These are phyloP conservation scores for Spiraea crenata DNA, from an alignment of 331 rosid species.

Conservation along the genomic window DNA sequence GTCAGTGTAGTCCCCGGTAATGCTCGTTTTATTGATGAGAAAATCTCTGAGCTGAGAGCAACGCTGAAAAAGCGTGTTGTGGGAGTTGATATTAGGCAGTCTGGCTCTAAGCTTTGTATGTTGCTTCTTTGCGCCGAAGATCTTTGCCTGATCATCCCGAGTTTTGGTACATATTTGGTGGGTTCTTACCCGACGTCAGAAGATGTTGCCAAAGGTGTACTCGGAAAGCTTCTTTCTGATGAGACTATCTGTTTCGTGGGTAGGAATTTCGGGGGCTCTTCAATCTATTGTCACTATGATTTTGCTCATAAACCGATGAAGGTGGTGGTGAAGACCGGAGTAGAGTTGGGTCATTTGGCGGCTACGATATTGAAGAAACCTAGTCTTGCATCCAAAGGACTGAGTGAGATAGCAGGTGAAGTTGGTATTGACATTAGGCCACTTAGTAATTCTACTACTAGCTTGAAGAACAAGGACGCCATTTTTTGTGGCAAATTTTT, in stretches of 20 bases:
- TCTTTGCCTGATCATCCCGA: not conserved
- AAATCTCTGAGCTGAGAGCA: not conserved
- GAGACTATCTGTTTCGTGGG: not conserved
- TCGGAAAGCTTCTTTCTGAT: not conserved
- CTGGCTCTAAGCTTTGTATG: not conserved
- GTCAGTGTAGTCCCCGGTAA: not conserved
- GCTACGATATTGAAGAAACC: not conserved
- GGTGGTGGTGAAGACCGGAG: not conserved
- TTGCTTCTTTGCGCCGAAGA: not conserved
- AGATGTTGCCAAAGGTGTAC: not conserved
- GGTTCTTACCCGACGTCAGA: not conserved
- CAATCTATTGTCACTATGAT: too few species aligned
- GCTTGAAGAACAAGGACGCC: too few species aligned
- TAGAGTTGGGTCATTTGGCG: not conserved
- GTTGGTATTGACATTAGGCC: not conserved
- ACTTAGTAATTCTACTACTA: too few species aligned
- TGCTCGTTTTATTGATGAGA: not conserved
- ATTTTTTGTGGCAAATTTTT: not conserved
- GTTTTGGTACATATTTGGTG: not conserved
- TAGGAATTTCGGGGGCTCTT: too few species aligned
- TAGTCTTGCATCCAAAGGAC: not conserved
- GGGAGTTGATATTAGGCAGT: not conserved
- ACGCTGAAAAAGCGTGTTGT: not conserved
- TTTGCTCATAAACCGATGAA: too few species aligned
- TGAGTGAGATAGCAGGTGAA: conserved; percentile 5